Evolutionary conservation across 306 rosid genomes (phyloP), one percentile per base, ranked within the genome.

Genomic region (Castanospermum australe): DNA sequence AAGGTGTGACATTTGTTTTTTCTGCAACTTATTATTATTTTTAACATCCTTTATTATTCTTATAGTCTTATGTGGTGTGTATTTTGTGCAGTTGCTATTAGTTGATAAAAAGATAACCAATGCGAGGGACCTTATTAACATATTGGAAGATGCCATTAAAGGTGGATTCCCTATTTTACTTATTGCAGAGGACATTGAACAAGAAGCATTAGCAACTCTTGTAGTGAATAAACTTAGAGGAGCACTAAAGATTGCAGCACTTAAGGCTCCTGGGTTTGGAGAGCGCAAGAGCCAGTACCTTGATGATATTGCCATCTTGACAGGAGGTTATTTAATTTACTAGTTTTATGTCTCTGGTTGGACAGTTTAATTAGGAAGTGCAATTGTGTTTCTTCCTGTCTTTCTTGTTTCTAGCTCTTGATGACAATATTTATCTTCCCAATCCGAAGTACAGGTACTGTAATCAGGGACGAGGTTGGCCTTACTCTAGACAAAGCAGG

Each of bases 211-310:
- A 20, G 99, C 99, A 56, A 96, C 99, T 63, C 91, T 96, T 57
- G 99, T 96, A 39, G 99, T 96, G 78, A 96, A 96, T 86, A 96
- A 80, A 81, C 98, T 96, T 62, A 91, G 99, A 86, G 99, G 99
- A 57, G 89, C 99, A 10, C 81, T 96, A 76, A 96, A 96, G 90
- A 93, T 96, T 78, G 99, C 99, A 45, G 99, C 99, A 13, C 90
- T 96, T 14, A 96, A 96, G 84, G 99, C 99, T 82, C 99, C 99
- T 0, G 99, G 99, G 20, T 96, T 96, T 81, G 99, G 99, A 54
- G 99, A 96, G 67, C 97, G 99, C 82, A 96, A 96, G 92, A 93
- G 97, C 98, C 99, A 96, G 84, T 96, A 96, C 86, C 97, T 96
- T 39, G 99, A 96, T 73, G 99, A 96, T 80, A 91, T 96, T 76